Evolutionary conservation across 441 rosid genomes (phyloP).

Genomic region (Bocquillonia castaneifolia): DNA sequence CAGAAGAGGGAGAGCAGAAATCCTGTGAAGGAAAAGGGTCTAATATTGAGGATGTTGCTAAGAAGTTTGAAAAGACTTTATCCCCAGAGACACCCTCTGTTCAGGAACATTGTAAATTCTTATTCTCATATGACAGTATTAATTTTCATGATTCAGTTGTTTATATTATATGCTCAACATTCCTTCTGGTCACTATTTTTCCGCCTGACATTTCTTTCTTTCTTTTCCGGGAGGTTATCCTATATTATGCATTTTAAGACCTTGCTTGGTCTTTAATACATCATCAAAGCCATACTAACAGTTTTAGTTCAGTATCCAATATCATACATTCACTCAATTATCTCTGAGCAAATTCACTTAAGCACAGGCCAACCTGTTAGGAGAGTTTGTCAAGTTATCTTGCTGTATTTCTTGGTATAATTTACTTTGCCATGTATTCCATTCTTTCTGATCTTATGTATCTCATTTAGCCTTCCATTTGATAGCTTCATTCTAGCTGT

Average conservation of each 20-base stretch:
- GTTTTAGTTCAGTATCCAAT: neutral
- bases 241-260: neutral
- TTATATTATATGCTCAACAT: neutral
- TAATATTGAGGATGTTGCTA: conserved; percentile 33
- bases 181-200: neutral
- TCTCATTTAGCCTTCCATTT: conserved; percentile 6
- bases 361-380: neutral
- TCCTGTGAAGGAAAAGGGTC: conserved; percentile 36
- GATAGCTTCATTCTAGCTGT: neutral
- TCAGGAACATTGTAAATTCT: conserved; percentile 50
- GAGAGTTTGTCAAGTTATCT: neutral
- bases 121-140: conserved; percentile 4
- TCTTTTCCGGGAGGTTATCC: neutral
- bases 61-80: conserved; percentile 41
- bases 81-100: conserved; percentile 37
- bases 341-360: neutral
- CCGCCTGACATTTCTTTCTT: neutral
- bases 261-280: neutral
- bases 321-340: neutral
- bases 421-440: neutral
- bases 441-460: conserved; percentile 3
- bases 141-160: neutral
- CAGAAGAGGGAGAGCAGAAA: conserved; percentile 38
- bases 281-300: neutral
- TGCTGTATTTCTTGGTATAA: neutral